Base-by-base conservation (phyloP, 2,329 filamentous ascomycete species). In the Penicillium frequentans region DNA sequence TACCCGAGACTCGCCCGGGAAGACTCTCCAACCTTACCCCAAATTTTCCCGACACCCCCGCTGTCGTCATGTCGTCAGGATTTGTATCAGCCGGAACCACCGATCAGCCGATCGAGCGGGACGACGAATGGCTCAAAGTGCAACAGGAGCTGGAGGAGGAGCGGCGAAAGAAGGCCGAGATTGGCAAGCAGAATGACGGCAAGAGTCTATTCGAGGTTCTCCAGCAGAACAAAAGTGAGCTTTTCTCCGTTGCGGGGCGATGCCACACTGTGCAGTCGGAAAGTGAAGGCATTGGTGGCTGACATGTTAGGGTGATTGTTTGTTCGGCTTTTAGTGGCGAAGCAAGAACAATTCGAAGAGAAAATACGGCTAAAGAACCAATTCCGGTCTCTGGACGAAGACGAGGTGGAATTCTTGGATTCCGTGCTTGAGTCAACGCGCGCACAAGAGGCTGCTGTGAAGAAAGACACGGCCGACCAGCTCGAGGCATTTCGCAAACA, bases 401-500 rank as follows among this genome's bases (percentile, higher is more conserved):
- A 81, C 56, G 79, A 82, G 61, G 71, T 81, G 47, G 80, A 81
- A 3, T 82, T 81, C 57, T 69, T 82, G 3, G 80, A 87, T 58
- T 83, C 82, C 0, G 76, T 88, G 2, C 74, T 84, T 33, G 83
- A 86, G 63, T 81, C 79, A 7, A 82, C 81, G 26, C 77, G 84
- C 26, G 80, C 79, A 23, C 77, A 85, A 66, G 85, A 87, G 64
- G 79, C 76, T 2, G 81, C 78, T 4, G 77, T 87, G 45, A 82
- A 78, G 64, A 82, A 79, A 63, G 83, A 88, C 62, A 87, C 84
- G 0, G 74, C 75, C 5, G 83, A 86, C 60, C 82, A 84, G 65
- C 72, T 88, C 11, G 83, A 86, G 42, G 65, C 77, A 1, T 88
- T 88, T 62, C 80, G 84, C 29, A 79, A 78, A 59, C 82, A 84